These are phyloP conservation scores for Paxillus involutus DNA, from an alignment of 768 basidiomycete species.

Conservation along the genomic window DNA sequence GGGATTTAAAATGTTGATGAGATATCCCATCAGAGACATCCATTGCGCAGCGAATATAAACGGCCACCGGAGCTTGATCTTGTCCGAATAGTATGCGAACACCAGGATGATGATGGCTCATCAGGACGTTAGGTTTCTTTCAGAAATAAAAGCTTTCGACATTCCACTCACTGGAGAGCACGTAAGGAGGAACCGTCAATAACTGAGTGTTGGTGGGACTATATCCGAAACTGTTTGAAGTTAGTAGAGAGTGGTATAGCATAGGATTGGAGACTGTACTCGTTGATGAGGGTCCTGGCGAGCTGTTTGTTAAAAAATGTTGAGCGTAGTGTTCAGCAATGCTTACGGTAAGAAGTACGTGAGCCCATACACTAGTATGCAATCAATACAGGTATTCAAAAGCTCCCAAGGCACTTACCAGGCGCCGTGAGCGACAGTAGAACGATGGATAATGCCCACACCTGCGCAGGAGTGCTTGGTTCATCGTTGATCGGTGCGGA, in stretches of 20 bases:
- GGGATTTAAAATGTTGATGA: constrained; percentile 59
- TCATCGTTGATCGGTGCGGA: neutral
- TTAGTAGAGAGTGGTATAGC: neutral
- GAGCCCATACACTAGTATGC: constrained; percentile 58
- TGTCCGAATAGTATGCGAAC: constrained; percentile 62
- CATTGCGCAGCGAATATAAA: constrained; percentile 55
- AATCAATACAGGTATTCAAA: neutral
- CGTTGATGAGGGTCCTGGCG: constrained; percentile 57
- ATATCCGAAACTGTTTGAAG: constrained; percentile 53
- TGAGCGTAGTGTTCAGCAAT: neutral
- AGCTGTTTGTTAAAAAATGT: neutral
- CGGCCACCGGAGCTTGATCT: constrained; percentile 49
- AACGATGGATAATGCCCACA: constrained; percentile 31
- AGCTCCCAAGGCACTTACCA: constrained; percentile 39
- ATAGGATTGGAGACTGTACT: constrained; percentile 24
- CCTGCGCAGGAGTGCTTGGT: neutral
- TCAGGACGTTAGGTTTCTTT: neutral
- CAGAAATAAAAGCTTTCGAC: neutral
- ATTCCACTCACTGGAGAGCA: constrained; percentile 52
- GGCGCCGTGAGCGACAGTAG: constrained; percentile 61
- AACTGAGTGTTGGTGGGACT: constrained; percentile 56
- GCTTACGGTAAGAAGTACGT: constrained; percentile 71
- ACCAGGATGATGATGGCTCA: constrained; percentile 51
- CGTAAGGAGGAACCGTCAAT: constrained; percentile 67
- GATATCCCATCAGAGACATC: constrained; percentile 56